Conservation (phyloP, 257 asterid genomes). For the Ehretia macrophylla region DNA sequence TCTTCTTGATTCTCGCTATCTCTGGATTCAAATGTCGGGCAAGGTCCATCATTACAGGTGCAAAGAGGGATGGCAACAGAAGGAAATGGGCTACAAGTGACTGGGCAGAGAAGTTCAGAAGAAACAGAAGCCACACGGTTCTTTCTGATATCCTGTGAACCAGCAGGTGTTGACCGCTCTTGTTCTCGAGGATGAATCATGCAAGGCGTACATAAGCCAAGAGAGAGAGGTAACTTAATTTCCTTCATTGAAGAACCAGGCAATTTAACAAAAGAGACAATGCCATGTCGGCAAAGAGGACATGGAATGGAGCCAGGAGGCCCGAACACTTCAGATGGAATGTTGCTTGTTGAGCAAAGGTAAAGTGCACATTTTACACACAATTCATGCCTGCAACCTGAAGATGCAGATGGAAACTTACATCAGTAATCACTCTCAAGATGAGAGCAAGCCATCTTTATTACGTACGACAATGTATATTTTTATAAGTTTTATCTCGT, state of each 20-base stretch:
- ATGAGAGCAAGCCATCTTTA: no score
- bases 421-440: neutral
- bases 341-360: constrained; percentile 89
- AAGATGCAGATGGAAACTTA: constrained; percentile 5
- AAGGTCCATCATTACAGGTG: constrained; percentile 77
- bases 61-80: constrained; percentile 80
- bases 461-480: no score
- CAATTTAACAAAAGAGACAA: constrained; percentile 53
- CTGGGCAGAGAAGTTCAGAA: constrained; percentile 69
- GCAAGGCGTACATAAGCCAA: constrained; percentile 87
- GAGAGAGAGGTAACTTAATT: constrained; percentile 52
- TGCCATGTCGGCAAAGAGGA: constrained; percentile 84
- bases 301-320: constrained; percentile 90
- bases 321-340: constrained; percentile 53
- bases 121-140: constrained; percentile 71
- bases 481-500: no score
- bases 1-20: constrained; percentile 48
- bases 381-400: constrained; percentile 88
- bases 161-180: constrained; percentile 42
- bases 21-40: constrained; percentile 58
- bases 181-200: constrained; percentile 81
- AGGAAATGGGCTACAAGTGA: constrained; percentile 93
- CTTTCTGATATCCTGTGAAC: constrained; percentile 62
- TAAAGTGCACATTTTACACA: constrained; percentile 92
- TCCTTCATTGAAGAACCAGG: constrained; percentile 68